These are phyloP conservation scores for Decorospora gaudefroyi DNA, from an alignment of 2,329 filamentous ascomycete species.

Conservation along the genomic window DNA sequence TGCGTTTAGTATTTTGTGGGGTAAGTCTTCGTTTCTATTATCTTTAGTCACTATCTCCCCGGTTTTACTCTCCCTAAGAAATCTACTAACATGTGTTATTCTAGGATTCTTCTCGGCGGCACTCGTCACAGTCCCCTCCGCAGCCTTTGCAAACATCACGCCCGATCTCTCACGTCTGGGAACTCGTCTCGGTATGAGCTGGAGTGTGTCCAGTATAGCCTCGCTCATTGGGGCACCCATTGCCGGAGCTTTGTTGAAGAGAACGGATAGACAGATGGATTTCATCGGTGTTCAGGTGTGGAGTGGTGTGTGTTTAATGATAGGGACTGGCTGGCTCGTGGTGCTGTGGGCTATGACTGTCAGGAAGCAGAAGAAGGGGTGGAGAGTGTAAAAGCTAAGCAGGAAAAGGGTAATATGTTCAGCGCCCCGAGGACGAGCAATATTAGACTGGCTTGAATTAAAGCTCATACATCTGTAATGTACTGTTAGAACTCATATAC, in stretches of 20 bases:
- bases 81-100: not conserved
- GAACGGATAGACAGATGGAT: slow-evolving; percentile 25
- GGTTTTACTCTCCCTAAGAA: not conserved
- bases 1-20: slow-evolving; percentile 45
- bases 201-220: slow-evolving; percentile 44
- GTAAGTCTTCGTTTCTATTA: slow-evolving; percentile 22
- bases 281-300: slow-evolving; percentile 45
- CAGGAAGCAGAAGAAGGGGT: slow-evolving; percentile 35
- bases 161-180: slow-evolving; percentile 44
- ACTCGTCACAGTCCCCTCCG: slow-evolving; percentile 45
- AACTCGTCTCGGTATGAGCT: slow-evolving; percentile 46
- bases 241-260: slow-evolving; percentile 40
- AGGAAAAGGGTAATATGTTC: not conserved
- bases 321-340: slow-evolving; percentile 30
- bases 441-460: not conserved
- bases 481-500: too few species aligned
- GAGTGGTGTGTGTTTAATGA: slow-evolving; percentile 44
- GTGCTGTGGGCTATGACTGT: slow-evolving; percentile 35
- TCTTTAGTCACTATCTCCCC: not conserved
- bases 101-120: slow-evolving; percentile 46
- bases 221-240: slow-evolving; percentile 45
- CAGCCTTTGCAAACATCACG: slow-evolving; percentile 46
- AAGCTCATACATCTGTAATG: not conserved
- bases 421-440: not conserved
- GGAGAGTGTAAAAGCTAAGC: slow-evolving; percentile 34